Evolutionary conservation across 2,329 filamentous ascomycete species (phyloP).

Genomic region (Claviceps pusilla): DNA sequence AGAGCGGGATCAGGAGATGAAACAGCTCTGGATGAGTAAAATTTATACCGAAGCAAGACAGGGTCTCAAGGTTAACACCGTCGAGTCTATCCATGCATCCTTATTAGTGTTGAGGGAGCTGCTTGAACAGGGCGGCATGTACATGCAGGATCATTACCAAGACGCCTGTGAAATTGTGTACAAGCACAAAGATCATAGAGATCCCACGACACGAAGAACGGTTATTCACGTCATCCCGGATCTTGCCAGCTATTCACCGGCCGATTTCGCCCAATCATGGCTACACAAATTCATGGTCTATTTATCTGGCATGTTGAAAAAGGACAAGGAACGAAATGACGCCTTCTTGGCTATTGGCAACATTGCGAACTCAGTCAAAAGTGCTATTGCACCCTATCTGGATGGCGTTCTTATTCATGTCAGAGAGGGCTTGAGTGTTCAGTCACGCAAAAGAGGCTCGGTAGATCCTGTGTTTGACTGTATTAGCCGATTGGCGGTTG

Average conservation of each 20-base stretch:
- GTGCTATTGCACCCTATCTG: conserved; percentile 84
- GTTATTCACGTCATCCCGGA: conserved; percentile 85
- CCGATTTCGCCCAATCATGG: conserved; percentile 75
- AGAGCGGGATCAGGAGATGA: conserved; percentile 77
- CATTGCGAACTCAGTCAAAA: conserved; percentile 90
- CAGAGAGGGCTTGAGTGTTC: conserved; percentile 71
- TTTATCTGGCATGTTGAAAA: conserved; percentile 82
- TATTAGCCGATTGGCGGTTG: conserved; percentile 88
- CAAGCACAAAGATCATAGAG: conserved; percentile 83
- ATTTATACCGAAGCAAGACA: conserved; percentile 76
- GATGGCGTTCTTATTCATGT: conserved; percentile 91
- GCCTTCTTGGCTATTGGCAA: conserved; percentile 93
- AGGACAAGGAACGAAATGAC: conserved; percentile 84
- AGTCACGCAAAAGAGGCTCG: conserved; percentile 50
- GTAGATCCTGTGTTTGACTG: conserved; percentile 86
- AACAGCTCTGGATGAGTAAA: conserved; percentile 74
- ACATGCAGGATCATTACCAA: conserved; percentile 90
- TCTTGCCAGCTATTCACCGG: conserved; percentile 79
- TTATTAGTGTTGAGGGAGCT: conserved; percentile 85
- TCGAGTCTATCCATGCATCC: conserved; percentile 88
- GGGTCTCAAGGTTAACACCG: conserved; percentile 64
- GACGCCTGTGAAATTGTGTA: conserved; percentile 88
- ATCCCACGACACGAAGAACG: conserved; percentile 73
- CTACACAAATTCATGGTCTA: conserved; percentile 96
- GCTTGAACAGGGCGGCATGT: conserved; percentile 91